These are phyloP conservation scores for Brettanomyces sp. DNA, from an alignment of 805 yeast genomes.

Conservation along the genomic window DNA sequence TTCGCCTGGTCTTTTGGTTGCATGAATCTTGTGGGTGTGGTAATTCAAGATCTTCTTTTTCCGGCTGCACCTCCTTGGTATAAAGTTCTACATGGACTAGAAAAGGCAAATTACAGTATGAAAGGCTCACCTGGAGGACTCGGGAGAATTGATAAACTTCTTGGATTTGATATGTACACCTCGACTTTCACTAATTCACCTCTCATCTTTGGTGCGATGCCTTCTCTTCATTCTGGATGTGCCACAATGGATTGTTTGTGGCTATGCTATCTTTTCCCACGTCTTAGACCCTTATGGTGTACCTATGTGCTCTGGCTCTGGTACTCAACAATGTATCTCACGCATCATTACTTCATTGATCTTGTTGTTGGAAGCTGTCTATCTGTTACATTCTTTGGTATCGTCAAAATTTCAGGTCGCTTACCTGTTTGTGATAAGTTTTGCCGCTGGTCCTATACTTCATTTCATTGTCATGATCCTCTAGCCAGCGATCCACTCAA, in stretches of 20 bases:
- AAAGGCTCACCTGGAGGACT: constrained; percentile 94
- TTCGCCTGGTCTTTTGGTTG: constrained; percentile 93
- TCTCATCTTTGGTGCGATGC: constrained; percentile 75
- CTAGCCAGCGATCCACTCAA: constrained; percentile 3
- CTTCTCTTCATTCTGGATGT: constrained; percentile 85
- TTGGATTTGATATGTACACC: constrained; percentile 79
- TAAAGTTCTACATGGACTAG: constrained; percentile 70
- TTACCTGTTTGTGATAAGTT: constrained; percentile 40
- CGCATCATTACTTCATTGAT: constrained; percentile 94
- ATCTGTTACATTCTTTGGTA: constrained; percentile 59
- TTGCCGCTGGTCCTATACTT: constrained; percentile 34
- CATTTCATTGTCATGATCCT: constrained; percentile 6
- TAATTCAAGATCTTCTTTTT: constrained; percentile 61
- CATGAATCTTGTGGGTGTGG: constrained; percentile 82
- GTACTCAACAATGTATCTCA: constrained; percentile 98
- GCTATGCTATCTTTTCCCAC: constrained; percentile 75
- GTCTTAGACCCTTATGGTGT: constrained; percentile 52
- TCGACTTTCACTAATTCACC: constrained; percentile 79
- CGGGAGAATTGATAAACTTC: constrained; percentile 69
- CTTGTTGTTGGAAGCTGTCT: constrained; percentile 89
- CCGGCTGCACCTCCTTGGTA: constrained; percentile 99
- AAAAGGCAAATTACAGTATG: constrained; percentile 87
- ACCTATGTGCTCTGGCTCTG: constrained; percentile 86
- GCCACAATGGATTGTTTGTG: constrained; percentile 91
- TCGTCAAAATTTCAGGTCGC: constrained; percentile 57